A percentile compares a stretch with the other conserved stretches of the same genome.
These are phyloP conservation scores for Aegilops sharonensis DNA, from an alignment of 176 grass and related monocot species.

Conservation along the genomic window DNA sequence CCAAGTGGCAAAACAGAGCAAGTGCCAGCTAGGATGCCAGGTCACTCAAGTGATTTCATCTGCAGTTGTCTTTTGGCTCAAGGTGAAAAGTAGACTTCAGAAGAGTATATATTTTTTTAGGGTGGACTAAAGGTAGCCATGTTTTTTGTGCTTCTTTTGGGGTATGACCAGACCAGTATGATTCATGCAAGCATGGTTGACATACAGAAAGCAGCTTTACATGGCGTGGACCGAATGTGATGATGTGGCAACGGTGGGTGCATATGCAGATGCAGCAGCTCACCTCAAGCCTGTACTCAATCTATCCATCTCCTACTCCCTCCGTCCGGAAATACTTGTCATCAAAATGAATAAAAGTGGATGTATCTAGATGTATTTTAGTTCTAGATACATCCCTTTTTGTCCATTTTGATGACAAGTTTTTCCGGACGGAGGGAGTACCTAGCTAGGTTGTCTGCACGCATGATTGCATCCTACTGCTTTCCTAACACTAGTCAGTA, in stretches of 20 bases:
- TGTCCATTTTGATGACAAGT: too few species aligned
- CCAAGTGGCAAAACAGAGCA: background rate
- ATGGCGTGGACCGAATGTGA: background rate
- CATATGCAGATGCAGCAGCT: background rate
- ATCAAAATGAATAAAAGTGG: too few species aligned
- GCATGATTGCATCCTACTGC: background rate
- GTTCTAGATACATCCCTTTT: too few species aligned
- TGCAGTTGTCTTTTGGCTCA: background rate
- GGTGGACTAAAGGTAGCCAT: background rate
- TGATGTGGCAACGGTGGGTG: conserved; percentile 9
- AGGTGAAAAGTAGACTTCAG: background rate
- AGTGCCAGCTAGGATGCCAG: background rate
- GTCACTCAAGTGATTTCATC: background rate
- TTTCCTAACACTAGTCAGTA: background rate
- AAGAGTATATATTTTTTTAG: too few species aligned
- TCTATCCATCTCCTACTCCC: background rate
- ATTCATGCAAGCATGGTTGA: background rate
- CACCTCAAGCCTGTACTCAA: background rate
- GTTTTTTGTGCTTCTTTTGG: background rate
- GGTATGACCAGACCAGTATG: background rate
- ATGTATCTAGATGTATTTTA: too few species aligned
- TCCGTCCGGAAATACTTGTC: too few species aligned
- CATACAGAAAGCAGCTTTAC: background rate
- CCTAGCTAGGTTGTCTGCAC: too few species aligned
- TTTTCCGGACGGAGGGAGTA: too few species aligned